Evolutionary conservation across 1,284 basidiomycete genomes (phyloP).

Genomic region (Ustilago shanxiensis): DNA sequence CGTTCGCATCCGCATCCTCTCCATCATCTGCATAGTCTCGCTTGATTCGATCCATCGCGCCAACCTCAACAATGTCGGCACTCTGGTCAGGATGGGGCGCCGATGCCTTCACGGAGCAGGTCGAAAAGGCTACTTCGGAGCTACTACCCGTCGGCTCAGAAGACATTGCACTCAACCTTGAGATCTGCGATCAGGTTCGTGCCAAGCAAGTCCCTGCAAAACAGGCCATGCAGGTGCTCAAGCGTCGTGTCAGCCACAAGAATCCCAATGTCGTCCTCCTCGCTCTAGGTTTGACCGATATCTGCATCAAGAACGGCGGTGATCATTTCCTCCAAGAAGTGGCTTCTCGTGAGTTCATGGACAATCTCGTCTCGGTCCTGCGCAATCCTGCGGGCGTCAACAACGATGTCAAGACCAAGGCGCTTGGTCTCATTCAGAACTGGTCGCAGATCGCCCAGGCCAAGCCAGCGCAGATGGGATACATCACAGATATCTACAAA

Average conservation of each 20-base stretch:
- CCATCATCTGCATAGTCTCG: not conserved
- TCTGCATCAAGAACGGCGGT: conserved; percentile 97
- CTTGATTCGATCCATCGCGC: not conserved
- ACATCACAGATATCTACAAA: conserved; percentile 66
- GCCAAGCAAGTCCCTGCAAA: conserved; percentile 88
- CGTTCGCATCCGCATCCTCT: not conserved
- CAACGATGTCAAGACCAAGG: conserved; percentile 84
- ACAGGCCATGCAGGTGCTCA: conserved; percentile 88
- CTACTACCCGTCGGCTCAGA: conserved; percentile 79
- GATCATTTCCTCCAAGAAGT: conserved; percentile 81
- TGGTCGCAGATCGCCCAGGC: conserved; percentile 92
- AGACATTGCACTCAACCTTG: conserved; percentile 92
- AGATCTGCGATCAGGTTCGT: conserved; percentile 93
- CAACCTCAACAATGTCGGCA: conserved; percentile 42
- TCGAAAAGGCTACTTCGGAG: conserved; percentile 90
- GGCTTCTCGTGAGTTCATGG: conserved; percentile 87
- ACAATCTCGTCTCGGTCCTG: conserved; percentile 86
- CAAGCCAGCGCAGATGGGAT: conserved; percentile 74
- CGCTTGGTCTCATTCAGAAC: conserved; percentile 85
- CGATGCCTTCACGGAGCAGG: conserved; percentile 62
- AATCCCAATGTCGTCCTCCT: conserved; percentile 96
- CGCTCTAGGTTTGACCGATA: conserved; percentile 84
- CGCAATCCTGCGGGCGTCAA: conserved; percentile 77
- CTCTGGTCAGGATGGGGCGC: conserved; percentile 61
- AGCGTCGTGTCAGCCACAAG: conserved; percentile 87